Conservation (phyloP, 768 basidiomycete genomes). For the Russula dissimulans region DNA sequence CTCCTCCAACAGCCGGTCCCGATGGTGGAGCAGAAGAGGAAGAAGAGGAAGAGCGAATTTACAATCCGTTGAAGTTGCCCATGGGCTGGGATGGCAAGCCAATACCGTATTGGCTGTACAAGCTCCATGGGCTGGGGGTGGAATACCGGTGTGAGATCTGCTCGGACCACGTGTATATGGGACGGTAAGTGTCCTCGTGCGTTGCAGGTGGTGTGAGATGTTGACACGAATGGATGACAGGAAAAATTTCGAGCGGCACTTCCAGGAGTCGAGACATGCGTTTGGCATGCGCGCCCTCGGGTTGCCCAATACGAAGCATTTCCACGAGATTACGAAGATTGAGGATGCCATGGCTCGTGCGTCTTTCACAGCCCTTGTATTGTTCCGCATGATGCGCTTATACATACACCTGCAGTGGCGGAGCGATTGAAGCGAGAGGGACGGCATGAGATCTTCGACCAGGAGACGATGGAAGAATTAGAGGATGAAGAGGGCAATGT, state of each 20-base stretch:
- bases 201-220: not conserved
- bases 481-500: conserved; percentile 99
- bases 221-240: conserved; percentile 31
- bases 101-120: conserved; percentile 98
- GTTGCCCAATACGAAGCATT: conserved; percentile 96
- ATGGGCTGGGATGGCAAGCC: conserved; percentile 98
- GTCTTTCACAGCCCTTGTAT: conserved; percentile 28
- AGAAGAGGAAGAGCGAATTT: conserved; percentile 93
- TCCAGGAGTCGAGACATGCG: conserved; percentile 94
- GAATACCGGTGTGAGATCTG: conserved; percentile 98
- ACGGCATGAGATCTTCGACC: conserved; percentile 84
- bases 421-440: conserved; percentile 97
- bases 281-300: conserved; percentile 98
- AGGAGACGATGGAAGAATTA: conserved; percentile 94
- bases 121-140: conserved; percentile 95
- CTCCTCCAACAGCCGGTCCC: conserved; percentile 36
- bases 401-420: conserved; percentile 50
- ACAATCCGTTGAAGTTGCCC: conserved; percentile 95
- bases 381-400: not conserved
- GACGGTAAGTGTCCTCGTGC: conserved; percentile 46
- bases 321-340: conserved; percentile 96
- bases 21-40: conserved; percentile 63
- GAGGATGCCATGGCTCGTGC: conserved; percentile 89
- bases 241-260: conserved; percentile 95
- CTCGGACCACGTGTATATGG: conserved; percentile 95